Base-by-base conservation (phyloP, 2,329 filamentous ascomycete genomes). In the Xylaria arbuscula region DNA sequence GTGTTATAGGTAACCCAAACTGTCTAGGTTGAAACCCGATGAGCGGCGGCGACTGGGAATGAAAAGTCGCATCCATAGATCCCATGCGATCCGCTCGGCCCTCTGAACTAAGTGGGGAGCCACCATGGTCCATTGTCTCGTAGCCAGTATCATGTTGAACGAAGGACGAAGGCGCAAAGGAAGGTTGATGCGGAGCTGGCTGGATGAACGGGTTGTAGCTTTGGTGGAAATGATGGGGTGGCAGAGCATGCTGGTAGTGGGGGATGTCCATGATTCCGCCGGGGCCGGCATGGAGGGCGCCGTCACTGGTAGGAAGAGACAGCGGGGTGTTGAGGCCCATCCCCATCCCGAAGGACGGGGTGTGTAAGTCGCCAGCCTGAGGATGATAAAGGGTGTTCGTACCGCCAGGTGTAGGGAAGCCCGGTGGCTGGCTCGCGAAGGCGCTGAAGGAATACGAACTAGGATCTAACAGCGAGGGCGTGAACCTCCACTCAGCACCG, bases 361-460 rank as follows among this genome's bases (percentile, higher is more conserved):
- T 97, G 79, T 97, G 93, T 64, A 98, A 85, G 80, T 97, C 94
- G 59, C 93, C 92, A 45, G 93, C 92, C 79, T 94, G 93, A 60
- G 87, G 89, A 78, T 97, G 93, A 77, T 94, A 97, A 72, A 95
- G 81, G 19, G 92, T 92, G 77, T 92, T 93, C 71, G 90, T 91
- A 54, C 92, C 92, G 71, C 92, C 93, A 1, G 93, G 92, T 1
- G 93, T 97, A 1, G 94, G 93, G 8, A 96, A 96, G 15, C 91
- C 92, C 17, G 92, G 88, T 54, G 91, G 88, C 72, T 94, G 92
- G 80, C 92, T 93, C 72, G 91, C 89, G 76, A 97, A 95, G 64
- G 87, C 86, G 68, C 89, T 86, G 80, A 97, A 98, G 28, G 89
- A 88, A 78, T 93, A 93, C 36, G 93, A 92, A 79, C 91, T 93